phyloP scores from a whole-genome alignment of 768 basidiomycete species.

The Russula olivacea region DNA sequence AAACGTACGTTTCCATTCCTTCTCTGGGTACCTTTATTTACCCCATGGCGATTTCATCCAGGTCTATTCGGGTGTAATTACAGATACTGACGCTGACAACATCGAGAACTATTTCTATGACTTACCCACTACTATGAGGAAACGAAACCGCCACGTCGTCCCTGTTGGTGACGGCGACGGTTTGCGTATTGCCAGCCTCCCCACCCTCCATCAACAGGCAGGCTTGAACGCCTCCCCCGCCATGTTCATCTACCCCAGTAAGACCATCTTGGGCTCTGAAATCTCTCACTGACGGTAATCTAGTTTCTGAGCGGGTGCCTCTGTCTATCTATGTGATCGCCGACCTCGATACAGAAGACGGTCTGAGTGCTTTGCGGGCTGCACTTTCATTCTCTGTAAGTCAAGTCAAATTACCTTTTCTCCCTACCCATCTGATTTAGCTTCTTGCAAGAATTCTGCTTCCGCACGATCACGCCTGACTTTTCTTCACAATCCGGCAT shows the following conservation, averaged over 20 bases:
- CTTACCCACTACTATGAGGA: slow-evolving; percentile 60
- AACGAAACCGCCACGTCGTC: slow-evolving; percentile 74
- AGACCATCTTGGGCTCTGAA: slow-evolving; percentile 25
- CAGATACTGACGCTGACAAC: slow-evolving; percentile 45
- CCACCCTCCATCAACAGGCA: slow-evolving; percentile 45
- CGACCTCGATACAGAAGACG: slow-evolving; percentile 64
- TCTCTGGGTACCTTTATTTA: slow-evolving; percentile 2
- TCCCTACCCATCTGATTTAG: slow-evolving; percentile 6
- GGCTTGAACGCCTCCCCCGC: slow-evolving; percentile 39
- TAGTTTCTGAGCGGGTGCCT: slow-evolving; percentile 30
- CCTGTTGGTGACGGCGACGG: slow-evolving; percentile 42
- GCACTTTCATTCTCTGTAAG: slow-evolving; percentile 61
- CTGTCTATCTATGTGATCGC: slow-evolving; percentile 63
- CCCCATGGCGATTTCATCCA: slow-evolving; percentile 7
- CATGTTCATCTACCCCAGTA: slow-evolving; percentile 63
- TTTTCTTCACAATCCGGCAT: slow-evolving; percentile 68
- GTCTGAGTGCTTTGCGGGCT: slow-evolving; percentile 54
- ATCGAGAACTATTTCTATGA: slow-evolving; percentile 86
- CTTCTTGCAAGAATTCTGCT: slow-evolving; percentile 33
- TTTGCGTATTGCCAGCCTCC: slow-evolving; percentile 50
- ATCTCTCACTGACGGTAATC: slow-evolving; percentile 28
- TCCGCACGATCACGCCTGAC: slow-evolving; percentile 53
- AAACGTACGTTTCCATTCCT: slow-evolving; percentile 40
- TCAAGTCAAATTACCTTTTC: slow-evolving; percentile 6
- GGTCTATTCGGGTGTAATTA: slow-evolving; percentile 55